Conservation (phyloP, 2,329 filamentous ascomycete genomes). For the Cytospora schulzeri region DNA sequence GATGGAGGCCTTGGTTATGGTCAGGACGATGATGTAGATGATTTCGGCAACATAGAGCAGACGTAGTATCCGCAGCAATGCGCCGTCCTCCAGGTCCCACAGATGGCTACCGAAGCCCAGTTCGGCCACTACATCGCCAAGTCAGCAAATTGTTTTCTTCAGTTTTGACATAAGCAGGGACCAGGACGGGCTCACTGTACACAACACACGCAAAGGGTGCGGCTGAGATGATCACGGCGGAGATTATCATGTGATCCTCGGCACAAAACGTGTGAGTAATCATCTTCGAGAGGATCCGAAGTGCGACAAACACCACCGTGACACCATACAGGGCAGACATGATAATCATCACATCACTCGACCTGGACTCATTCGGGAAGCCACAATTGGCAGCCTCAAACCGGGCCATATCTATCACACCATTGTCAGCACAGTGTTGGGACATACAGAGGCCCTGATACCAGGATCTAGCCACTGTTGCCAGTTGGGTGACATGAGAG, state of each 20-base stretch:
- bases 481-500: not conserved
- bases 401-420: slow-evolving; percentile 11
- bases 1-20: slow-evolving; percentile 24
- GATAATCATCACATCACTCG: slow-evolving; percentile 7
- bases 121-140: slow-evolving; percentile 10
- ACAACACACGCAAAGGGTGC: slow-evolving; percentile 9
- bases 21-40: slow-evolving; percentile 24
- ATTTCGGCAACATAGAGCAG: slow-evolving; percentile 27
- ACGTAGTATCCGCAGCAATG: slow-evolving; percentile 15
- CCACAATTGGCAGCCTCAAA: slow-evolving; percentile 10
- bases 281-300: slow-evolving; percentile 16
- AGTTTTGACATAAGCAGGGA: not conserved
- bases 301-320: slow-evolving; percentile 8
- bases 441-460: not conserved
- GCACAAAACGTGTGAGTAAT: slow-evolving; percentile 17
- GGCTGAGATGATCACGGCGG: slow-evolving; percentile 3
- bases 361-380: slow-evolving; percentile 18
- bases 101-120: slow-evolving; percentile 26
- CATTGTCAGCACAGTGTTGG: not conserved
- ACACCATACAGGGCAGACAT: slow-evolving; percentile 15
- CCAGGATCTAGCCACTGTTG: not conserved
- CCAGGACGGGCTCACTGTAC: slow-evolving; percentile 17
- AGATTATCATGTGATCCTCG: slow-evolving; percentile 24
- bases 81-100: slow-evolving; percentile 26
- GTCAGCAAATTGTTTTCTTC: not conserved